Evolutionary conservation across 805 yeast species (phyloP).

Genomic region (Metschnikowia lunata): DNA sequence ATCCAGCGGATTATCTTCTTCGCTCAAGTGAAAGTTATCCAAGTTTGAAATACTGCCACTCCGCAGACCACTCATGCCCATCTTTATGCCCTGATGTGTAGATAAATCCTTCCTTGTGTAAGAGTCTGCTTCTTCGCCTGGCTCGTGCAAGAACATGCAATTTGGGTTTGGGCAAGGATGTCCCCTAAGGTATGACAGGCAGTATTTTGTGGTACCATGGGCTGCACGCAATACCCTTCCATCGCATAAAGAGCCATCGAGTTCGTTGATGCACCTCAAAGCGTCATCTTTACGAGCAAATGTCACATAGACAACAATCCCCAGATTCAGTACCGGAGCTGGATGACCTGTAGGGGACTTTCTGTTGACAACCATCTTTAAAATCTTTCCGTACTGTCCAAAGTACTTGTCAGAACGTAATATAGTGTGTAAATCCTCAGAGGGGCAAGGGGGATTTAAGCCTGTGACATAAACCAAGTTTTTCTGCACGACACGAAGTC

Average conservation of each 20-base stretch:
- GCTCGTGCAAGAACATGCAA: constrained; percentile 98
- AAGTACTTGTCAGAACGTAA: constrained; percentile 88
- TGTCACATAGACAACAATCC: constrained; percentile 94
- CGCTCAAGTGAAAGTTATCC: constrained; percentile 7
- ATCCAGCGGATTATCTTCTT: constrained; percentile 11
- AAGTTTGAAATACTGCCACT: constrained; percentile 13
- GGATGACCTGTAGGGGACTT: constrained; percentile 45
- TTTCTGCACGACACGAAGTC: constrained; percentile 97
- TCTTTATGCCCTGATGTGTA: constrained; percentile 64
- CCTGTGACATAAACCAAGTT: constrained; percentile 96
- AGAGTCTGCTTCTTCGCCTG: constrained; percentile 98
- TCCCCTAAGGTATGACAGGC: constrained; percentile 92
- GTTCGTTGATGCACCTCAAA: constrained; percentile 83
- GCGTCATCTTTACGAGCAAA: constrained; percentile 94
- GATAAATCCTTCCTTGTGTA: constrained; percentile 86
- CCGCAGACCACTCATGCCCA: constrained; percentile 41
- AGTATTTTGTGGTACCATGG: constrained; percentile 97
- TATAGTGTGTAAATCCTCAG: constrained; percentile 78
- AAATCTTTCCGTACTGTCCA: constrained; percentile 97
- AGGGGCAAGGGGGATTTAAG: constrained; percentile 75
- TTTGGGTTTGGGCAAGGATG: constrained; percentile 97
- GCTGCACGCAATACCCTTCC: constrained; percentile 90
- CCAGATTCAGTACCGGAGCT: constrained; percentile 46
- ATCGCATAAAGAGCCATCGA: constrained; percentile 89
- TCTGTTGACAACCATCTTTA: constrained; percentile 88